Percentiles rank a stretch among this genome's conserved stretches.
Evolutionary conservation across 1,139 yeast genomes (phyloP).

Genomic region (Yamadazyma friedrichii): DNA sequence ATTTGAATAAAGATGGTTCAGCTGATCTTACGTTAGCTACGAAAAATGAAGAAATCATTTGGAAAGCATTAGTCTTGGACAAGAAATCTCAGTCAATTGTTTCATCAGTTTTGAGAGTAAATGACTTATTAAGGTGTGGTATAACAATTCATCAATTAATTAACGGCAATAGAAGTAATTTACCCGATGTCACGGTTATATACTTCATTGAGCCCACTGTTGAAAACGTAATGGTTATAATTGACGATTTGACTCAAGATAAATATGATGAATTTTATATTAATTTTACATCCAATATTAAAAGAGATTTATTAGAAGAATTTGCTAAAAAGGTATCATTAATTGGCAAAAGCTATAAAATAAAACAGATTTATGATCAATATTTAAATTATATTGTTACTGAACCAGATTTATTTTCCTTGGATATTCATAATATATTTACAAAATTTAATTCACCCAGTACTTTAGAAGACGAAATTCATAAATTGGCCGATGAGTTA

Average conservation of each 20-base stretch:
- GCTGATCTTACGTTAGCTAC: slow-evolving; percentile 53
- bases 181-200: slow-evolving; percentile 92
- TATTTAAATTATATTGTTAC: slow-evolving; percentile 89
- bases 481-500: slow-evolving; percentile 61
- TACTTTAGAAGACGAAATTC: slow-evolving; percentile 74
- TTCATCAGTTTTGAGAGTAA: slow-evolving; percentile 86
- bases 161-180: slow-evolving; percentile 64
- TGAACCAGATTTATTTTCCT: slow-evolving; percentile 84
- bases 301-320: slow-evolving; percentile 78
- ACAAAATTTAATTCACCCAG: slow-evolving; percentile 66
- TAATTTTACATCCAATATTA: slow-evolving; percentile 80
- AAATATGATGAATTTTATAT: slow-evolving; percentile 77
- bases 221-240: slow-evolving; percentile 66
- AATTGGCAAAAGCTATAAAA: slow-evolving; percentile 64
- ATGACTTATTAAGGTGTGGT: slow-evolving; percentile 84
- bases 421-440: slow-evolving; percentile 69
- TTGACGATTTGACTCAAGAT: slow-evolving; percentile 70
- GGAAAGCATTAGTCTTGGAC: slow-evolving; percentile 94
- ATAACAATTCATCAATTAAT: slow-evolving; percentile 85
- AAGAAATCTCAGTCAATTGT: slow-evolving; percentile 76
- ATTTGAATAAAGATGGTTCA: slow-evolving; percentile 62
- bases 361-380: slow-evolving; percentile 90
- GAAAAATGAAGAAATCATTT: slow-evolving; percentile 64
- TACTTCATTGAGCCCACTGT: slow-evolving; percentile 88
- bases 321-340: slow-evolving; percentile 81